A percentile compares a stretch with the other conserved stretches of the same genome.
phyloP scores from a whole-genome alignment of 352 stramenopile genomes.

The Pythium coloratum region DNA sequence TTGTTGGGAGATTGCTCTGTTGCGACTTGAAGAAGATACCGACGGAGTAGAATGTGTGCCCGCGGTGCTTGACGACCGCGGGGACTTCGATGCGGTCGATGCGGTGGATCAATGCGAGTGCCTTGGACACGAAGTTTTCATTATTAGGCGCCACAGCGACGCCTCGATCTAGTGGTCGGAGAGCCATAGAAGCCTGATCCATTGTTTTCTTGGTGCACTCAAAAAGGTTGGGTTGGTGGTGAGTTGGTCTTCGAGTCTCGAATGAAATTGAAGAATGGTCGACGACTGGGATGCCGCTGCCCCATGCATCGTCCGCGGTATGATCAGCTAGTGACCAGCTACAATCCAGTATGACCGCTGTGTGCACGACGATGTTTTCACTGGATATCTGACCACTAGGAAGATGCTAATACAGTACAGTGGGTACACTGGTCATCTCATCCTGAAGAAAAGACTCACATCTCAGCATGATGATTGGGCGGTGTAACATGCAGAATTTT shows the following conservation, averaged over 20 bases:
- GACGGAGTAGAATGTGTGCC: neutral
- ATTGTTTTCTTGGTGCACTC: neutral
- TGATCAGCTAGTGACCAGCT: neutral
- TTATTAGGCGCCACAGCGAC: neutral
- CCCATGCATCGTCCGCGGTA: neutral
- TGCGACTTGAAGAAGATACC: neutral
- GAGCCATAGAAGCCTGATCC: neutral
- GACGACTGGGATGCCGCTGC: neutral
- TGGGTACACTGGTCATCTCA: neutral
- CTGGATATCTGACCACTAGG: neutral
- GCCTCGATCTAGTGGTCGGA: neutral
- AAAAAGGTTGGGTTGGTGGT: neutral
- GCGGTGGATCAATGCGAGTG: neutral
- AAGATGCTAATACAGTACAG: neutral
- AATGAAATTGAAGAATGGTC: slow-evolving; percentile 1
- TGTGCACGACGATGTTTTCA: neutral
- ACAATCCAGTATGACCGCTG: neutral
- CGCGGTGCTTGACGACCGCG: neutral
- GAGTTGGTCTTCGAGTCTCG: neutral
- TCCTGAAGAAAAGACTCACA: neutral
- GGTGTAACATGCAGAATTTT: neutral
- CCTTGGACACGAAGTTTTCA: neutral
- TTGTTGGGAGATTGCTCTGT: neutral
- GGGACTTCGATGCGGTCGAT: slow-evolving; percentile 1
- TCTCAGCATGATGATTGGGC: neutral